Base-by-base conservation (phyloP, 2,329 filamentous ascomycete species). In the Colletotrichum aenigma region DNA sequence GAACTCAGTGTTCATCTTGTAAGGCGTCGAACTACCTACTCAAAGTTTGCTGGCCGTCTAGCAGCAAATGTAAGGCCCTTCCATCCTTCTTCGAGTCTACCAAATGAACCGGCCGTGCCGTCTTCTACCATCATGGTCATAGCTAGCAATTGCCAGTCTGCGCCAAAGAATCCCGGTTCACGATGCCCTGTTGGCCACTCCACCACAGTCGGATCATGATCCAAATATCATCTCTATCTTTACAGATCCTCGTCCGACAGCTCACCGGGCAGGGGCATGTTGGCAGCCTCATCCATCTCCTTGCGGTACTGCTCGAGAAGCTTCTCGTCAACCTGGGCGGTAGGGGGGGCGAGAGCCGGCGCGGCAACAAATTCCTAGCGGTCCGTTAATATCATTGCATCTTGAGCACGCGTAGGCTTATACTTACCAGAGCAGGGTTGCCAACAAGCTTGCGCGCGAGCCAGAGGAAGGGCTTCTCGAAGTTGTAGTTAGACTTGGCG, bases 391-490 rank as follows among this genome's bases (percentile, higher is more conserved):
- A 64, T 21, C 58, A 21, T 34, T 13, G 21, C 12, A 61, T 70
- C 71, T 80, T 86, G 80, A 85, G 82, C 58, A n/a, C 43, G 52
- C 15, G 18, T 65, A n/a, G 43, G 12, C 26, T 12, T 32, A 58
- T 71, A 88, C 94, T 81, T 89, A 97, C 95, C 86, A 98, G 88
- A 84, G 89, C 87, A 83, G 95, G 91, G 92, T 98, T 98, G 88
- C 96, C 97, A 82, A 98, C 96, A 75, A 99, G 93, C 93, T 99
- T 99, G 87, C 97, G 94, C 81, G 96, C 96, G 83, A 99, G 94
- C 97, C 97, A 98, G 83, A 98, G 94, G 95, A 99, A 98, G 79
- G 96, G 96, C 93, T 98, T 99, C 94, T 98, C 96, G 88, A 98
- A 98, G 93, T 98, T 98, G 91, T 99, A 98, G 92, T 98, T 98